Conservation (phyloP, 2,329 filamentous ascomycete genomes). For the Xylaria sp. region DNA sequence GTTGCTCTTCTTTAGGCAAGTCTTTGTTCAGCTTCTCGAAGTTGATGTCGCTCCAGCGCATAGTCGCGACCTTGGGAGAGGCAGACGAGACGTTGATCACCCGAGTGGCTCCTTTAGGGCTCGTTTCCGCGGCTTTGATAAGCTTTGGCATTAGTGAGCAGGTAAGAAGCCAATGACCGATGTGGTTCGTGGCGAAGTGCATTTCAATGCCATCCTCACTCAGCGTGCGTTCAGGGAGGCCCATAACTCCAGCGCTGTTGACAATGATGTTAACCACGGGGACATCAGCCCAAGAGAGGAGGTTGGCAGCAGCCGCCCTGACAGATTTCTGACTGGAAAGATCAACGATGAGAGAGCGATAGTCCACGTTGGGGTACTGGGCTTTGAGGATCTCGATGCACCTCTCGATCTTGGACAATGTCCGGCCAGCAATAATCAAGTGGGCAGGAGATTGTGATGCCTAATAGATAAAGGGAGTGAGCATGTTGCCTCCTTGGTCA, state of each 20-base stretch:
- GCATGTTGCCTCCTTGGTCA: neutral
- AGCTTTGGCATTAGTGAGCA: conserved; percentile 59
- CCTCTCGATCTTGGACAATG: conserved; percentile 48
- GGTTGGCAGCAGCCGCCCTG: conserved; percentile 50
- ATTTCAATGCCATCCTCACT: conserved; percentile 56
- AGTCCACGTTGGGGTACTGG: conserved; percentile 47
- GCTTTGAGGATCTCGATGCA: conserved; percentile 47
- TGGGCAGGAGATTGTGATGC: conserved; percentile 50
- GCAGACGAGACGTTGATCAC: conserved; percentile 56
- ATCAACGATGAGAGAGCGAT: conserved; percentile 52
- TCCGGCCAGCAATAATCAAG: conserved; percentile 53
- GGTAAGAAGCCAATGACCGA: conserved; percentile 60
- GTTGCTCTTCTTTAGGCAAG: conserved; percentile 50
- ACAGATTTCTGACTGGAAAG: conserved; percentile 53
- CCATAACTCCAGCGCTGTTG: conserved; percentile 60
- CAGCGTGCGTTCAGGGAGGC: conserved; percentile 48
- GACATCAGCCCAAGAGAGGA: conserved; percentile 52
- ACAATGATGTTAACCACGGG: conserved; percentile 55
- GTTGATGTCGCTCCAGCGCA: conserved; percentile 53
- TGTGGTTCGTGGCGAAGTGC: conserved; percentile 59
- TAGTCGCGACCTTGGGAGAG: conserved; percentile 42
- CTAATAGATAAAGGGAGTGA: conserved; percentile 27
- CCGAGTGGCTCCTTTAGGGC: conserved; percentile 45
- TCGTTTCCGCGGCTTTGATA: conserved; percentile 47
- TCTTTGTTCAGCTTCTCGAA: conserved; percentile 51